A percentile compares a stretch with the other conserved stretches of the same genome.
phyloP scores from a whole-genome alignment of 768 basidiomycete genomes.

The Lentinula edodes region DNA sequence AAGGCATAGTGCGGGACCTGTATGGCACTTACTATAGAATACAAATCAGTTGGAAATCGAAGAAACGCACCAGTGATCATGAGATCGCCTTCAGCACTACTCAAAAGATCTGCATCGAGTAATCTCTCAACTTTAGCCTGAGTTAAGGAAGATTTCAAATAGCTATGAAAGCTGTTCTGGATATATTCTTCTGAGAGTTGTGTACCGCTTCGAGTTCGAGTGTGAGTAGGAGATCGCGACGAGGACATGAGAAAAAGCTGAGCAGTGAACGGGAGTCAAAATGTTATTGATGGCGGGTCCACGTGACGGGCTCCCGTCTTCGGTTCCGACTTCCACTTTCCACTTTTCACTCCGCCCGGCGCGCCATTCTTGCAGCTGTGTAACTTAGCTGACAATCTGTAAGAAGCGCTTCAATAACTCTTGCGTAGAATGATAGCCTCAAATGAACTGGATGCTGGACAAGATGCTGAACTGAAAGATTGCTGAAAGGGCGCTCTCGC shows the following conservation, averaged over 20 bases:
- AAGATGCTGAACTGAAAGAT: too few relatives aligned
- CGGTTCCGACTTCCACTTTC: too few relatives aligned
- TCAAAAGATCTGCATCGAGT: slow-evolving; percentile 66
- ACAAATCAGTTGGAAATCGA: neutral
- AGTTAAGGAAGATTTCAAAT: slow-evolving; percentile 71
- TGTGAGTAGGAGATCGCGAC: neutral
- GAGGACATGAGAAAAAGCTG: neutral
- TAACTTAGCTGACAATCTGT: too few relatives aligned
- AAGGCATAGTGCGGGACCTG: slow-evolving; percentile 76
- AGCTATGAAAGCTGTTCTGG: slow-evolving; percentile 78
- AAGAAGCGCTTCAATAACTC: too few relatives aligned
- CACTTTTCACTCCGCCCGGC: too few relatives aligned
- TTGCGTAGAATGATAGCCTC: too few relatives aligned
- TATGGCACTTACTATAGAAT: neutral
- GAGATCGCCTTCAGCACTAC: slow-evolving; percentile 74
- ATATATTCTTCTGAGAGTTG: slow-evolving; percentile 59
- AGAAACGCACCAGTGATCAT: slow-evolving; percentile 73
- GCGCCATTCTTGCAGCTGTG: too few relatives aligned
- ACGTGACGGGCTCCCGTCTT: neutral
- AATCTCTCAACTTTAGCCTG: slow-evolving; percentile 74
- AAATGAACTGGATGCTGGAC: too few relatives aligned
- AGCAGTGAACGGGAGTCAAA: neutral
- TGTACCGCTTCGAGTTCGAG: slow-evolving; percentile 4
- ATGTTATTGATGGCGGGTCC: neutral
- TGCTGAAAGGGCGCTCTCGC: too few relatives aligned